Evolutionary conservation across 768 basidiomycete genomes (phyloP), one percentile per base, ranked within the genome.

Genomic region (Gymnopilus dilepis): DNA sequence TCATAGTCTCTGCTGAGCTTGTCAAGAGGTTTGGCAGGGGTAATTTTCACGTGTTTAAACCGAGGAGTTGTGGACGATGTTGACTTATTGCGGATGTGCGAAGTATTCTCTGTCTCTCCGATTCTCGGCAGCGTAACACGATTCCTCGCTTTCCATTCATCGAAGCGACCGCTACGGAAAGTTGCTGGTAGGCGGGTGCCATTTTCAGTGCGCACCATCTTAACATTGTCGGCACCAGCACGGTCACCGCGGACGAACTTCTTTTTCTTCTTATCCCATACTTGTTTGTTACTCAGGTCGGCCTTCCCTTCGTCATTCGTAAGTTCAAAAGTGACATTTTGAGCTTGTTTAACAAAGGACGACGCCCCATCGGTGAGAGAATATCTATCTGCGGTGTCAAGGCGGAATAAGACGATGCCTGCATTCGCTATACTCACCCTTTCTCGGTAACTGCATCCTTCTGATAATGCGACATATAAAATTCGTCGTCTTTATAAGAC

Each of bases 191-290:
- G 81, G 50, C 90, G 87, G 15, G 90, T 87, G 3, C 97, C 97
- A 67, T 89, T 95, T 75, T 99, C 97, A 0, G 95, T 95, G 67
- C 86, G 87, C 67, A 99, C 90, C 65, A 99, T 82, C 76, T 97
- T 98, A 68, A 97, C 82, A 73, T 98, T 97, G 73, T 98, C 95
- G 7, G 95, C 86, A 19, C 95, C 97, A 43, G 77, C 82, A 11
- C 94, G 92, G 58, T 88, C 90, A 4, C 94, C 94, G 67, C 91
- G 86, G 41, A 97, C 81, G 65, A 97, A 97, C 70, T 91, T 94
- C 74, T 97, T 97, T 78, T 93, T 96, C 78, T 95, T 96, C 70
- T 93, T 92, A 76, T 98, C 95, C 97, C 97, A 99, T 28, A 82
- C 89, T 69, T 93, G 71, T 56, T 59, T 55, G 26, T 88, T 86